Conservation (phyloP, 805 yeast species). For the Komagataella mondaviorum region DNA sequence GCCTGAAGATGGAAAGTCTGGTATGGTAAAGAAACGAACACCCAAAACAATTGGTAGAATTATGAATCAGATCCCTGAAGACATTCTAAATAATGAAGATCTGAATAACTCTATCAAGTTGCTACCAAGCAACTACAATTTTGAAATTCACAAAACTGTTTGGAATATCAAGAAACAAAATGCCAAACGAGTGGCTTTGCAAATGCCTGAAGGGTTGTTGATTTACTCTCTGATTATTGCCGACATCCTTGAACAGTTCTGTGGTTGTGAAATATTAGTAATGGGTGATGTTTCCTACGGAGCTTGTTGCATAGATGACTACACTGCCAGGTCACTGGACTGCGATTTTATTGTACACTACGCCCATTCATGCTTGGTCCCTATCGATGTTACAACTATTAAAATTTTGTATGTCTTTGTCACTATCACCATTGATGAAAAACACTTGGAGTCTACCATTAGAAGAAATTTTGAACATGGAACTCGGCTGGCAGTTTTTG, state of each 20-base stretch:
- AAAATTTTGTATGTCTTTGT: conserved; percentile 93
- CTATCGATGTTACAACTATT: conserved; percentile 81
- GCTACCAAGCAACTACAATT: conserved; percentile 84
- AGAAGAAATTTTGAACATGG: conserved; percentile 54
- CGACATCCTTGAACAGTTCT: conserved; percentile 87
- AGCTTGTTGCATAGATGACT: conserved; percentile 97
- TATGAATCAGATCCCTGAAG: conserved; percentile 80
- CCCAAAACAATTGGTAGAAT: conserved; percentile 39
- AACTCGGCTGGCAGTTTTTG: conserved; percentile 67
- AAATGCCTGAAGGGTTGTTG: conserved; percentile 94
- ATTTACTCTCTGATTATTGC: conserved; percentile 82
- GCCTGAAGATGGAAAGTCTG: conserved; percentile 3
- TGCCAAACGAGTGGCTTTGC: conserved; percentile 81
- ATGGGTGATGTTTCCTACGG: conserved; percentile 99
- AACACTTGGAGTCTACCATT: conserved; percentile 68
- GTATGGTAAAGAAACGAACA: conserved; percentile 10
- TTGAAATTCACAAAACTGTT: conserved; percentile 89
- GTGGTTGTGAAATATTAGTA: conserved; percentile 73
- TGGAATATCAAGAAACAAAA: conserved; percentile 74
- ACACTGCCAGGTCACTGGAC: conserved; percentile 80
- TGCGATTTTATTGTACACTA: conserved; percentile 94
- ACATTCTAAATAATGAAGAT: conserved; percentile 66
- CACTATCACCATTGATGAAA: conserved; percentile 78
- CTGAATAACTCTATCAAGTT: conserved; percentile 73
- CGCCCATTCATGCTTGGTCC: conserved; percentile 95